These are phyloP conservation scores for Paramyrothecium sp. DNA, from an alignment of 2,329 filamentous ascomycete species.

Conservation along the genomic window DNA sequence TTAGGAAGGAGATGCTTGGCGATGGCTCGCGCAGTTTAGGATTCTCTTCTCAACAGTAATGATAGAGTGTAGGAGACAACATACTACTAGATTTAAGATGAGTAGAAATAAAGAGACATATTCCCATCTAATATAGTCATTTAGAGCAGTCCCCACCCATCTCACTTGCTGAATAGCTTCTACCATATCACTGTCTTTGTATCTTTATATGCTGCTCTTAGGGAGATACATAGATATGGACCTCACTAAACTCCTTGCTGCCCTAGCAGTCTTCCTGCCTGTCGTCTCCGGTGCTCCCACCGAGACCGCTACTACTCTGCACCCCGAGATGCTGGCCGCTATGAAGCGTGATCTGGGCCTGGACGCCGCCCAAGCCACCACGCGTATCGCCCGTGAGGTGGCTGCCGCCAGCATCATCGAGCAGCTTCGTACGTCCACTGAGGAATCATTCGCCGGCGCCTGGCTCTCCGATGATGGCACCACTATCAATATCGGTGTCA, in stretches of 20 bases:
- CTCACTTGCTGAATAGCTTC: not conserved
- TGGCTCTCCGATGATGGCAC: conserved; percentile 32
- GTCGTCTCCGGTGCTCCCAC: conserved; percentile 37
- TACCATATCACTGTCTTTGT: not conserved
- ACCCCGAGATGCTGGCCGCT: conserved; percentile 37
- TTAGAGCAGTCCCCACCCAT: not conserved
- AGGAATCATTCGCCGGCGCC: conserved; percentile 34
- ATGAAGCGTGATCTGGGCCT: conserved; percentile 42
- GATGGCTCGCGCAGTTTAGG: not conserved
- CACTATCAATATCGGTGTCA: conserved; percentile 33
- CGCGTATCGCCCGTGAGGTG: conserved; percentile 35
- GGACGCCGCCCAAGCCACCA: conserved; percentile 32
- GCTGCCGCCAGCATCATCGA: conserved; percentile 34
- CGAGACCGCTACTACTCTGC: conserved; percentile 29
- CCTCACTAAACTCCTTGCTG: conserved; percentile 34
- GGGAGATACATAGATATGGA: conserved; percentile 26
- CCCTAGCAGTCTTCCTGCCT: conserved; percentile 36
- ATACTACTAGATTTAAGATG: not conserved
- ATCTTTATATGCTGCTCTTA: not conserved
- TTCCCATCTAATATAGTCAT: not conserved
- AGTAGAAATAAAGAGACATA: not conserved
- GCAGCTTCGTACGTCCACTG: conserved; percentile 26
- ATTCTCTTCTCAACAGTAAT: not conserved
- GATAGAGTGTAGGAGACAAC: not conserved
- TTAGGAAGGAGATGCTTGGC: not conserved